phyloP scores from a whole-genome alignment of 805 yeast genomes.

The Ogataea minuta region DNA sequence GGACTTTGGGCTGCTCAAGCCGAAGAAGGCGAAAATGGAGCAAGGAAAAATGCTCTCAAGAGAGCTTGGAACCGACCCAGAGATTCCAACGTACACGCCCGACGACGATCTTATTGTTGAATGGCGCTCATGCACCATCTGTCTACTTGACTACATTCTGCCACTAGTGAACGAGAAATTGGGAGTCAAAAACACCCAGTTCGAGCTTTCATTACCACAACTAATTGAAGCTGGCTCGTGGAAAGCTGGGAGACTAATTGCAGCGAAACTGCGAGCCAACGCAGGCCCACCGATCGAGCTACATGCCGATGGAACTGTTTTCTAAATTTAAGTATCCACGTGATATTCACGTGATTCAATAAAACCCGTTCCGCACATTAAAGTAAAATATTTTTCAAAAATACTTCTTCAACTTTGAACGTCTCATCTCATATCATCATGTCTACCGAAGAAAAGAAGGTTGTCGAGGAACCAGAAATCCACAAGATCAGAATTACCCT shows the following conservation, averaged over 20 bases:
- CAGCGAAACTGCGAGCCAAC: constrained; percentile 46
- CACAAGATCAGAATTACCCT: constrained; percentile 98
- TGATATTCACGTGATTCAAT: constrained; percentile 13
- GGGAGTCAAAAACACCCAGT: constrained; percentile 30
- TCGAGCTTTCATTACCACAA: constrained; percentile 49
- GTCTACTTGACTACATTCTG: constrained; percentile 51
- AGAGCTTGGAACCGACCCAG: constrained; percentile 27
- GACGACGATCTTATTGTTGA: constrained; percentile 62
- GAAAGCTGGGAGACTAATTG: constrained; percentile 64
- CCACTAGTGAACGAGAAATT: constrained; percentile 50
- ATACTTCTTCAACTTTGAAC: constrained; percentile 31
- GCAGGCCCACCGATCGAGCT: constrained; percentile 66
- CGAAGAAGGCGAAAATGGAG: constrained; percentile 41
- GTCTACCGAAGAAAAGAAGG: constrained; percentile 81
- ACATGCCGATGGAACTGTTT: constrained; percentile 63
- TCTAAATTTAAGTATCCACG: constrained; percentile 30
- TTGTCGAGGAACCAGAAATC: constrained; percentile 77
- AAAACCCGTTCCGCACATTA: neutral
- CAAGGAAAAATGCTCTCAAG: constrained; percentile 39
- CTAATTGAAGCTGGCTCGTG: constrained; percentile 68
- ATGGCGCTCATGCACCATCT: constrained; percentile 64
- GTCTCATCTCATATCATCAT: constrained; percentile 43
- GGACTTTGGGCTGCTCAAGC: constrained; percentile 49
- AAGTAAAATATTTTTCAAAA: constrained; percentile 4
- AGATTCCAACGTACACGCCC: constrained; percentile 50